Evolutionary conservation across 306 rosid species (phyloP), one percentile per base, ranked within the genome.

Genomic region (Lathyrus tuberosus): DNA sequence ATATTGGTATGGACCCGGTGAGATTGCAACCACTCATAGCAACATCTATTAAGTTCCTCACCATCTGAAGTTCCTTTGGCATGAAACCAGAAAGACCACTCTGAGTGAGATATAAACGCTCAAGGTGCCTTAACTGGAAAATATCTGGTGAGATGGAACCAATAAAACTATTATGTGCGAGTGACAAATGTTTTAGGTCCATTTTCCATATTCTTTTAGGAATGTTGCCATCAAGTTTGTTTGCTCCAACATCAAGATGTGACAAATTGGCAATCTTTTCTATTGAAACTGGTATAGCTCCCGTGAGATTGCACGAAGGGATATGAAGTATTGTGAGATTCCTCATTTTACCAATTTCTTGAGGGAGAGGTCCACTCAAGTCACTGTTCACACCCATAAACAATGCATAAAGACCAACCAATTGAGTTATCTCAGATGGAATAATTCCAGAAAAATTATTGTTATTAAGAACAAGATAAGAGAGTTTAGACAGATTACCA

Each of bases 271-370:
- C 4, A 2, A 71, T 44, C 7, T 59, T 46, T 13, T 31, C 68
- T 30, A 60, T 17, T 0, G 66, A 70, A 2, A 5, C 16, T 8
- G 73, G 79, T 9, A 67, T 60, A 14, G 2, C 5, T 3, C 72
- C 77, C 1, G 24, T 43, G 54, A 77, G 52, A 60, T 73, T 67
- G 22, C 52, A 54, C 1, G 0, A 3, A 0, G 5, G 0, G 10
- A 54, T 0, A 15, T 1, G 10, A 70, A 77, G 66, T 0, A 1
- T 12, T 1, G 9, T 52, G 2, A 77, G 9, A 16, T 49, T 15
- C 4, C 44, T 22, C 28, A 76, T 4, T 10, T 12, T 10, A 17
- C 76, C 76, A 16, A 76, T 76, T 40, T 76, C 76, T 40, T 2
- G 16, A 15, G 79, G 74, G 66, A 75, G 43, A 11, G 40, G 35